phyloP scores from a whole-genome alignment of 2,329 filamentous ascomycete genomes.

The Hypoxylon sp. region DNA sequence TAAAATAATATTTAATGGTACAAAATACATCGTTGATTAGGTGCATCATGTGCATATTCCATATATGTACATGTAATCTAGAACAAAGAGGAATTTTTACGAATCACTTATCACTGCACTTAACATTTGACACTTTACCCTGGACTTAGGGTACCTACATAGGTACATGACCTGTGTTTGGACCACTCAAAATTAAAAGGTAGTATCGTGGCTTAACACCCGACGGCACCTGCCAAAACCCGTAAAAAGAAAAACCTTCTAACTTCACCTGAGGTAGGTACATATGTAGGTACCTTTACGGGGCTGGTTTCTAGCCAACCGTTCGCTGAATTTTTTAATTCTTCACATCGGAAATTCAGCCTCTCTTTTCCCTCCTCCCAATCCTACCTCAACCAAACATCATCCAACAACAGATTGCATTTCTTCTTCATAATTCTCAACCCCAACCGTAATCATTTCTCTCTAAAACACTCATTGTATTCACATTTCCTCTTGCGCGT shows the following conservation, averaged over 20 bases:
- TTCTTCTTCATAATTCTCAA: conserved; percentile 31
- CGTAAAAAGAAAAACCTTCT: conserved; percentile 18
- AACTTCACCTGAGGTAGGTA: background rate
- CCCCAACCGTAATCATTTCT: conserved; percentile 7
- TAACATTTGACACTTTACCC: too few species aligned
- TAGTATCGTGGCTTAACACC: conserved; percentile 8
- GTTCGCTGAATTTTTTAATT: conserved; percentile 36
- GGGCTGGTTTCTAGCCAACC: conserved; percentile 28
- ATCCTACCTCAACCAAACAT: conserved; percentile 30
- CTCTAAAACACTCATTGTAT: conserved; percentile 28
- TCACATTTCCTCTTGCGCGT: conserved; percentile 44
- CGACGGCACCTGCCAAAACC: conserved; percentile 12
- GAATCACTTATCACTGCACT: too few species aligned
- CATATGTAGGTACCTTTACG: background rate
- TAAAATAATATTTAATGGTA: background rate
- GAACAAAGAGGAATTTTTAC: too few species aligned
- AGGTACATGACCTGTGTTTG: background rate
- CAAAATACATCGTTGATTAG: background rate
- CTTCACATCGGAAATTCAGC: conserved; percentile 36
- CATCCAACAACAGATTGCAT: conserved; percentile 23
- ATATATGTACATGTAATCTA: too few species aligned
- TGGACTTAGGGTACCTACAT: background rate
- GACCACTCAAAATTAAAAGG: too few species aligned
- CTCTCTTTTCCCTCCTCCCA: conserved; percentile 27
- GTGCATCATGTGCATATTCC: too few species aligned